Evolutionary conservation across 257 asterid genomes (phyloP), one percentile per base, ranked within the genome.

Genomic region (Nyctanthes arbortristis): DNA sequence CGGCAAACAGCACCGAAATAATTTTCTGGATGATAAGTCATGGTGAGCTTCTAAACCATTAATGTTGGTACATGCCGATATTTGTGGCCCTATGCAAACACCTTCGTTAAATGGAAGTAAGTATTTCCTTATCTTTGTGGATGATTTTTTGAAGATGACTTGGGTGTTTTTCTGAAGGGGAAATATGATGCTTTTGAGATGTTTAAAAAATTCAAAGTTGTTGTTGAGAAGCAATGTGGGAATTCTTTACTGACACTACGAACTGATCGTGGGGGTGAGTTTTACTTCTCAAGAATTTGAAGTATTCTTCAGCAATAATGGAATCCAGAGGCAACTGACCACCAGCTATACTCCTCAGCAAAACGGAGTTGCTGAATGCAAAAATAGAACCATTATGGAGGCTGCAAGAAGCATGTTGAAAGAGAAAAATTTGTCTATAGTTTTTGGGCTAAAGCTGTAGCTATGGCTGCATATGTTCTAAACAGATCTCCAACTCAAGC

Each of bases 281-380:
- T n/a, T n/a, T n/a, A n/a, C 43, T 1, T 36, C 43, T 36, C 43
- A 36, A 36, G 43, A 36, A 36, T 36, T 36, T 36, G 43, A 7
- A 36, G 43, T 10, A 36, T 36, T 2, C 10, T n/a, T n/a, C n/a
- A n/a, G n/a, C n/a, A n/a, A n/a, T n/a, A n/a, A n/a, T n/a, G n/a
- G n/a, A n/a, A n/a, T n/a, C n/a, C n/a, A n/a, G n/a, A n/a, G n/a
- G n/a, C n/a, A n/a, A n/a, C n/a, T n/a, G n/a, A n/a, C n/a, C 5
- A 36, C 10, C 9, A 36, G 43, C 43, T 67, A 49, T 16, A 27
- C 71, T 13, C 71, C 63, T 11, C 71, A 67, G 8, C 60, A 52
- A 0, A 67, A 67, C 22, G 71, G 63, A 7, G 71, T 67, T 20
- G 43, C 20, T 6, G 71, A 67, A 18, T 4, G 63, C 5, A 11